These are phyloP conservation scores for Lentinula novae-zelandiae DNA, from an alignment of 1,284 basidiomycete species.

Conservation along the genomic window DNA sequence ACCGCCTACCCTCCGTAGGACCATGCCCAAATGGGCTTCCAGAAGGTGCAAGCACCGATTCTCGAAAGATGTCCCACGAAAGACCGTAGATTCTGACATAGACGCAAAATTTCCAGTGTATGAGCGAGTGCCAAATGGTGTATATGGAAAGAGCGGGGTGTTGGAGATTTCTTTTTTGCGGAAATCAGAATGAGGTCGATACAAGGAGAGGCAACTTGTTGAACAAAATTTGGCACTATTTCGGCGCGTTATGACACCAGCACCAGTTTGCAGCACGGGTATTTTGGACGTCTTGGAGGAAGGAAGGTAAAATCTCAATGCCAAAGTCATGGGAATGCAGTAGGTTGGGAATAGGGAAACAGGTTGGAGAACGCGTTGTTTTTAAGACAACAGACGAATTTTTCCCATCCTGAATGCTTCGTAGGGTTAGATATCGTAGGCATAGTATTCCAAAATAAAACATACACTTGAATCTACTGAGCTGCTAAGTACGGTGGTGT, in stretches of 20 bases:
- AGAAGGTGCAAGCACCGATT: slow-evolving; percentile 61
- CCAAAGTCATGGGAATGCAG: too few species aligned
- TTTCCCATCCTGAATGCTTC: too few species aligned
- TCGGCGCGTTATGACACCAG: neutral
- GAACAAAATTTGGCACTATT: neutral
- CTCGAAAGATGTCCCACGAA: slow-evolving; percentile 77
- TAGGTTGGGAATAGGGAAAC: too few species aligned
- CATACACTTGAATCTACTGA: too few species aligned
- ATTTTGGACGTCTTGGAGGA: too few species aligned
- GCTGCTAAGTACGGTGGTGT: too few species aligned
- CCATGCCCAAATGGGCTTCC: slow-evolving; percentile 72
- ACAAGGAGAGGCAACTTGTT: neutral
- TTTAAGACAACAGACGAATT: too few species aligned
- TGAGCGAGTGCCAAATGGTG: neutral
- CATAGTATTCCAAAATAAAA: too few species aligned
- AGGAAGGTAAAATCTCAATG: too few species aligned
- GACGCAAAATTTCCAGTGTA: neutral
- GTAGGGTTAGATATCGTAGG: too few species aligned
- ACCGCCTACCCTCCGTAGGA: slow-evolving; percentile 74
- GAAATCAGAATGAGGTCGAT: neutral
- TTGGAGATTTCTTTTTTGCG: neutral
- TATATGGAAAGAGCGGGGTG: neutral
- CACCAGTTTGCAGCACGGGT: too few species aligned
- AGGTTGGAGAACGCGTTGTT: too few species aligned
- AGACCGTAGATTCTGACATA: slow-evolving; percentile 8